Percentiles rank a stretch among this genome's conserved stretches.
Conservation (phyloP, 2,329 filamentous ascomycete genomes). For the Curvularia sp. region DNA sequence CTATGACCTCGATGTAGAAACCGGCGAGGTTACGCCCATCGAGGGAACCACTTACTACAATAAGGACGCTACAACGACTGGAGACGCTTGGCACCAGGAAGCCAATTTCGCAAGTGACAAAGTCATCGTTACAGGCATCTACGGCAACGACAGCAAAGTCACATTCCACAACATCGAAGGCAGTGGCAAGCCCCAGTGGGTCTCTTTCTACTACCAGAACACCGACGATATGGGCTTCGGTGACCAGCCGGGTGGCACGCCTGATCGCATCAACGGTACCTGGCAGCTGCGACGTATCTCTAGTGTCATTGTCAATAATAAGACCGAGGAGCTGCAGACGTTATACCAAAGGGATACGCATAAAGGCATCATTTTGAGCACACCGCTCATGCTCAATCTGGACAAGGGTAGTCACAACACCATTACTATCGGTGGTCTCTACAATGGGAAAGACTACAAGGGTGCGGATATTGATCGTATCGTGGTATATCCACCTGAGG, state of each 20-base stretch:
- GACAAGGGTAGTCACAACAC: slow-evolving; percentile 64
- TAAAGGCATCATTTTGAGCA: slow-evolving; percentile 66
- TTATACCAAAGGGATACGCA: slow-evolving; percentile 63
- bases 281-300: slow-evolving; percentile 68
- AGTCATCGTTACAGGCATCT: slow-evolving; percentile 60
- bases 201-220: slow-evolving; percentile 66
- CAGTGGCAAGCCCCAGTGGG: slow-evolving; percentile 61
- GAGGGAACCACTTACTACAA: slow-evolving; percentile 58
- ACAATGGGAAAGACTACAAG: slow-evolving; percentile 63
- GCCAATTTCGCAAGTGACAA: slow-evolving; percentile 60
- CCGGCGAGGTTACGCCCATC: slow-evolving; percentile 57
- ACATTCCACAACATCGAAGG: slow-evolving; percentile 60
- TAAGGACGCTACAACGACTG: slow-evolving; percentile 55
- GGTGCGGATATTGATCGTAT: slow-evolving; percentile 66
- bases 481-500: slow-evolving; percentile 65
- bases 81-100: slow-evolving; percentile 63
- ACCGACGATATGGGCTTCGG: slow-evolving; percentile 68
- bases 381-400: slow-evolving; percentile 62
- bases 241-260: slow-evolving; percentile 59
- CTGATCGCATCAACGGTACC: slow-evolving; percentile 65
- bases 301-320: slow-evolving; percentile 65
- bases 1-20: slow-evolving; percentile 62
- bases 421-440: slow-evolving; percentile 64
- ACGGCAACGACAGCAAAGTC: slow-evolving; percentile 62
- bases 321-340: slow-evolving; percentile 57